Percentiles rank a stretch among this genome's conserved stretches.
phyloP scores from a whole-genome alignment of 306 rosid genomes.

The Prunus mume region DNA sequence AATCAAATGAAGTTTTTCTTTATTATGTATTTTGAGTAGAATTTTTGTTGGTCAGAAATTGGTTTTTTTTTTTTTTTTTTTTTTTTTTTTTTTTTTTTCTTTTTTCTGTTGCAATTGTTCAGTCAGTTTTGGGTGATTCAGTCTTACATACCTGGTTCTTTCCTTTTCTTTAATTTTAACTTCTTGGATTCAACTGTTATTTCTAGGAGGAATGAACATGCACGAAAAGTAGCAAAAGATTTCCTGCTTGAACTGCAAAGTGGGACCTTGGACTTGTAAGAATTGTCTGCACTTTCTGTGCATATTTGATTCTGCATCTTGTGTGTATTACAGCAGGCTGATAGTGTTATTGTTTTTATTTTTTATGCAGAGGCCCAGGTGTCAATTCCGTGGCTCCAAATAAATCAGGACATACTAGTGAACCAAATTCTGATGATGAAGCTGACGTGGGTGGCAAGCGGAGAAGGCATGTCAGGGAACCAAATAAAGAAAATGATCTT shows the following conservation, averaged over 20 bases:
- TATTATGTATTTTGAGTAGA: background rate
- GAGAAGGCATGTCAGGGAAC: slow-evolving; percentile 69
- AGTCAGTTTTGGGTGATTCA: background rate
- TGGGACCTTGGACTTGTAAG: slow-evolving; percentile 82
- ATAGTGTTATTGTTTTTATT: slow-evolving; percentile 13
- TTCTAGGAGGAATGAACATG: slow-evolving; percentile 91
- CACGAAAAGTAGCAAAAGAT: slow-evolving; percentile 75
- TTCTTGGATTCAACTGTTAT: slow-evolving; percentile 1
- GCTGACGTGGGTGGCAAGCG: slow-evolving; percentile 68
- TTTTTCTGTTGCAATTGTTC: background rate
- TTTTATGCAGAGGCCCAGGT: slow-evolving; percentile 68
- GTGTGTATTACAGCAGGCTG: background rate
- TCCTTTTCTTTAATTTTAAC: background rate
- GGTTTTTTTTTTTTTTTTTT: no score
- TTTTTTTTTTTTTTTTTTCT: no score
- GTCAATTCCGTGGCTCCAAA: slow-evolving; percentile 54
- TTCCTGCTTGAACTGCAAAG: slow-evolving; percentile 89
- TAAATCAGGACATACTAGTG: slow-evolving; percentile 72
- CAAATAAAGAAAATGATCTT: slow-evolving; percentile 65
- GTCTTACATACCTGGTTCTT: background rate
- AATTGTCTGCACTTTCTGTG: slow-evolving; percentile 18
- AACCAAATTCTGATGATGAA: slow-evolving; percentile 92
- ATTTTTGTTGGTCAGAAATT: background rate
- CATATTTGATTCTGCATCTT: background rate
- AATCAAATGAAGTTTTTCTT: background rate